phyloP scores from a whole-genome alignment of 192 early-diverging fungal species.

The Rhizophagus prolifer region DNA sequence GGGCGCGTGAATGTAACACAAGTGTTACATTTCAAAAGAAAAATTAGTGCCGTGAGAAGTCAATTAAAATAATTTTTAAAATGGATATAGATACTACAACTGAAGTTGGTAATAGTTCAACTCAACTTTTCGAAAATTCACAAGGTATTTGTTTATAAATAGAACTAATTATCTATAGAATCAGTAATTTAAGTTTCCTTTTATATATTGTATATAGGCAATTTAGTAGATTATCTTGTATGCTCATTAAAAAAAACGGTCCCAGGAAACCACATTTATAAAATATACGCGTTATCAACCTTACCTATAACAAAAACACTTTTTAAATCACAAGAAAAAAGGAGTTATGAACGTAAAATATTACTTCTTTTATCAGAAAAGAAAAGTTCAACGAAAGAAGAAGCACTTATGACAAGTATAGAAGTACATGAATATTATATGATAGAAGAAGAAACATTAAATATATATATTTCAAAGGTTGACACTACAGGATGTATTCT shows the following conservation, averaged over 20 bases:
- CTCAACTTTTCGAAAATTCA: not conserved
- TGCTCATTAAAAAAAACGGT: slow-evolving; percentile 1
- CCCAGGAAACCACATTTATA: not conserved
- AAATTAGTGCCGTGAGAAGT: no score
- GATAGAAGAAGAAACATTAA: not conserved
- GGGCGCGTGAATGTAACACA: not conserved
- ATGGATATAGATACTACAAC: not conserved
- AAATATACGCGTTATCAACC: not conserved
- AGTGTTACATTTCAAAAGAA: no score
- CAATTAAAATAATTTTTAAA: no score
- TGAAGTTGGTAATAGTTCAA: not conserved
- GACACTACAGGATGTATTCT: slow-evolving; percentile 17
- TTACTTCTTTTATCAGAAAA: slow-evolving; percentile 7
- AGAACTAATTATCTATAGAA: no score
- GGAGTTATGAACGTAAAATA: not conserved
- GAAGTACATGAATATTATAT: slow-evolving; percentile 25
- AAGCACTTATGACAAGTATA: slow-evolving; percentile 17
- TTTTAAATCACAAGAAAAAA: not conserved
- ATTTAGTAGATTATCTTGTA: not conserved
- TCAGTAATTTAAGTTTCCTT: no score
- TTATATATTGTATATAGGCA: no score
- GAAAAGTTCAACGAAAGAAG: not conserved
- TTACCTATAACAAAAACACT: not conserved
- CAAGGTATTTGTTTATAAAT: not conserved
- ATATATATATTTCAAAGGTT: slow-evolving; percentile 29